These are phyloP conservation scores for Chlamydomonas sp. DNA, from an alignment of 139 green algal genomes.

Conservation along the genomic window DNA sequence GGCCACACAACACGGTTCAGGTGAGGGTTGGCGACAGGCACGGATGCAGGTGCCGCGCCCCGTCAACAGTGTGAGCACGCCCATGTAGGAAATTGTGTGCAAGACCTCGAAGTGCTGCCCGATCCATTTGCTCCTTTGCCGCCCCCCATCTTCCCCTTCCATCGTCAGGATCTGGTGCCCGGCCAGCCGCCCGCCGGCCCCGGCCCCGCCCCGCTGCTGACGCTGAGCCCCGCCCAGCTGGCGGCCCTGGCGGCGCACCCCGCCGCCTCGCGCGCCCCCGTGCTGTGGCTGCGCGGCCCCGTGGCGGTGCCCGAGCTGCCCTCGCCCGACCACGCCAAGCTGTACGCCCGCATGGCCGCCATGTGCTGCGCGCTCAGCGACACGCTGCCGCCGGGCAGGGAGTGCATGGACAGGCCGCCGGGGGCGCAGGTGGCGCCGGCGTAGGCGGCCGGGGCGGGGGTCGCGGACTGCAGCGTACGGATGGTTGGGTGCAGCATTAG, in stretches of 20 bases:
- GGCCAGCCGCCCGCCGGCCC: background rate
- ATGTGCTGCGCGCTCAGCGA: conserved; percentile 18
- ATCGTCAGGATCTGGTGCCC: conserved; percentile 16
- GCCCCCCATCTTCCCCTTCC: background rate
- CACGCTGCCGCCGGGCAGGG: background rate
- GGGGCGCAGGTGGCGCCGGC: background rate
- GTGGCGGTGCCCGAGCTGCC: conserved; percentile 18
- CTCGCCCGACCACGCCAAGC: background rate
- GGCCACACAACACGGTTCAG: conserved; percentile 14
- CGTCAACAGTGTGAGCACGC: too few species aligned
- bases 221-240: background rate
- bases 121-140: too few species aligned
- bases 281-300: conserved; percentile 28
- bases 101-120: too few species aligned
- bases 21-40: background rate
- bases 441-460: background rate
- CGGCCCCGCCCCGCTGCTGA: background rate
- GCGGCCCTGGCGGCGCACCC: background rate
- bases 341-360: conserved; percentile 1
- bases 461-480: too few species aligned
- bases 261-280: background rate
- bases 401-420: conserved; percentile 17
- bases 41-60: too few species aligned
- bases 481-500: too few species aligned
- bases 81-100: too few species aligned